Percentiles rank a stretch among this genome's conserved stretches.
Evolutionary conservation across 2,329 filamentous ascomycete species (phyloP).

Genomic region (Pestalotiopsis sp.): DNA sequence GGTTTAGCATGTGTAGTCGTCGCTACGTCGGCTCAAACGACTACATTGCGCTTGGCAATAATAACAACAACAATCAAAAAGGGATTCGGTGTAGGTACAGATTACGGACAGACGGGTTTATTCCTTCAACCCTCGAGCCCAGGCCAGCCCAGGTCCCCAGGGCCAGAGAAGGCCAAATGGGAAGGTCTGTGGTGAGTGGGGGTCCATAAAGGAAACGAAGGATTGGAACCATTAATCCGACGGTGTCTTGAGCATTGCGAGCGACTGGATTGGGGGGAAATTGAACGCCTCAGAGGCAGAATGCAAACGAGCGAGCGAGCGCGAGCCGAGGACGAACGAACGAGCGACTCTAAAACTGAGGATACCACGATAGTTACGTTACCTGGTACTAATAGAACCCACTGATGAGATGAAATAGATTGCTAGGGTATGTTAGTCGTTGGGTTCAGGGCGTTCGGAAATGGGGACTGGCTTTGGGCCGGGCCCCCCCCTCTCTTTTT

Average conservation of each 20-base stretch:
- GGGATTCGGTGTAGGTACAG: background rate
- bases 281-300: background rate
- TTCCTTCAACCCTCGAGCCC: too few relatives aligned
- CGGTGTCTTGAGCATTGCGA: background rate
- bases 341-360: background rate
- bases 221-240: background rate
- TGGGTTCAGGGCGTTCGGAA: too few relatives aligned
- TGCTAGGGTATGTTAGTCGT: too few relatives aligned
- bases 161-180: background rate
- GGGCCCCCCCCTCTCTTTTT: too few relatives aligned
- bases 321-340: background rate
- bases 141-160: too few relatives aligned
- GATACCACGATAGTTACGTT: background rate
- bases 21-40: background rate
- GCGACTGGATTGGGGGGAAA: background rate
- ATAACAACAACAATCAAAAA: background rate
- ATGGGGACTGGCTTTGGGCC: too few relatives aligned
- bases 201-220: background rate
- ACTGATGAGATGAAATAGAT: background rate
- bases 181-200: background rate
- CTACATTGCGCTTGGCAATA: background rate
- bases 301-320: constrained; percentile 3
- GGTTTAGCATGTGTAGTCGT: background rate
- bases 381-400: background rate
- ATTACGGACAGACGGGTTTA: background rate